These are phyloP conservation scores for Thozetella sp. DNA, from an alignment of 495 filamentous ascomycete genomes.

Conservation along the genomic window DNA sequence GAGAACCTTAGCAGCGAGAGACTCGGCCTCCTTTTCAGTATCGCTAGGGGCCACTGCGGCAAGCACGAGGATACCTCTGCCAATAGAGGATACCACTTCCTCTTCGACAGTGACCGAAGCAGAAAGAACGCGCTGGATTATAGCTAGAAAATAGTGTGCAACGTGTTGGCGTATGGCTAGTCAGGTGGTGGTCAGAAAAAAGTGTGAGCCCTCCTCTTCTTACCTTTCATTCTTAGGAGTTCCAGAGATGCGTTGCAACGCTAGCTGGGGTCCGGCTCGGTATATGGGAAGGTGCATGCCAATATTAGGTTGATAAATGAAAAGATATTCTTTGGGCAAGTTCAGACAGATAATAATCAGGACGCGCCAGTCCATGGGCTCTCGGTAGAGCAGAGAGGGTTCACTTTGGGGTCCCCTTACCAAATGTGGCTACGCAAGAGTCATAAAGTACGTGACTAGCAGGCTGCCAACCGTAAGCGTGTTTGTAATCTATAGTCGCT, in stretches of 20 bases:
- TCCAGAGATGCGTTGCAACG: neutral
- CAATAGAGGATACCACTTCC: conserved; percentile 85
- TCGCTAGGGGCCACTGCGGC: conserved; percentile 90
- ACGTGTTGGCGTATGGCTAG: conserved; percentile 6
- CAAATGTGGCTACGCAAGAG: too few relatives aligned
- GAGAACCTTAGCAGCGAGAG: conserved; percentile 79
- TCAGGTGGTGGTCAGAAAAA: neutral
- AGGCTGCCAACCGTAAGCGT: too few relatives aligned
- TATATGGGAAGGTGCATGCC: too few relatives aligned
- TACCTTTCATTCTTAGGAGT: neutral
- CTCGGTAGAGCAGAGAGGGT: too few relatives aligned
- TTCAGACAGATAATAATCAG: too few relatives aligned
- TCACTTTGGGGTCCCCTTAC: too few relatives aligned
- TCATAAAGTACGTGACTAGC: too few relatives aligned
- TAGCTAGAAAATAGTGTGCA: conserved; percentile 54
- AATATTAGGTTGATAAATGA: too few relatives aligned
- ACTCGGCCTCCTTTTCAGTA: conserved; percentile 83
- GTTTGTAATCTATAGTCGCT: too few relatives aligned
- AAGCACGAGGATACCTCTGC: conserved; percentile 86
- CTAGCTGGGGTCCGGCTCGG: neutral
- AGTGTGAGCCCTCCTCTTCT: conserved; percentile 27
- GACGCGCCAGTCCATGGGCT: too few relatives aligned
- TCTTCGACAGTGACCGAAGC: conserved; percentile 98
- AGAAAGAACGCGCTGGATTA: conserved; percentile 92
- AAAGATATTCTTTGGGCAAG: too few relatives aligned